Evolutionary conservation across 371 early-diverging fungal species (phyloP), one percentile per base, ranked within the genome.

Genomic region (Mortierella sp.): DNA sequence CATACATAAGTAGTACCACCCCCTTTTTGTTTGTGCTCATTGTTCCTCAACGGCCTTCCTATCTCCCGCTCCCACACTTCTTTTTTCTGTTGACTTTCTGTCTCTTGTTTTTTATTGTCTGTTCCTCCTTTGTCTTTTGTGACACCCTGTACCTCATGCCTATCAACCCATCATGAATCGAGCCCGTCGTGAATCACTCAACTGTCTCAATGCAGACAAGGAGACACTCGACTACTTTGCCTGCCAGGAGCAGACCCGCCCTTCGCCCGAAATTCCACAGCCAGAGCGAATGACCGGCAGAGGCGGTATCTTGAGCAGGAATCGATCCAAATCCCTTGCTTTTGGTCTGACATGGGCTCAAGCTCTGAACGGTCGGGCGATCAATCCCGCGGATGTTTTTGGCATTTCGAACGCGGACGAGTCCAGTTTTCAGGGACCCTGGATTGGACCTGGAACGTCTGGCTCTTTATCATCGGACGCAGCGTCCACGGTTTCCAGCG

Each of bases 161-260:
- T 50, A 50, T 7, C 30, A 11, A 49, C 9, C 47, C 21, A 23
- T 14, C 64, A 76, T 76, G 76, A 76, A 76, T 50, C 69, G 76
- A 32, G 69, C 76, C 12, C 76, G 76, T 34, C 69, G 76, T 51
- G 76, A 76, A 51, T 76, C 76, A 6, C 70, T 76, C 52, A 76
- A 76, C 65, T 76, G 76, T 31, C 58, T 76, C 12, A 69, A 76
- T 42, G 76, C 76, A 37, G 76, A 68, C 65, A 76, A 76, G 30
- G 76, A 64, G 42, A 52, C 69, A 2, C 70, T 76, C 43, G 70
- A 69, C 32, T 64, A 44, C 58, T 76, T 64, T 69, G 76, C 76
- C 9, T 27, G 53, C 11, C 70, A 64, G 34, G 76, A 76, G 28
- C 76, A 76, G 52, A 68, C 47, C 3, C 64, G 60, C 14, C 70